Conservation (phyloP, 495 filamentous ascomycete genomes). For the Penicillium antarcticum region DNA sequence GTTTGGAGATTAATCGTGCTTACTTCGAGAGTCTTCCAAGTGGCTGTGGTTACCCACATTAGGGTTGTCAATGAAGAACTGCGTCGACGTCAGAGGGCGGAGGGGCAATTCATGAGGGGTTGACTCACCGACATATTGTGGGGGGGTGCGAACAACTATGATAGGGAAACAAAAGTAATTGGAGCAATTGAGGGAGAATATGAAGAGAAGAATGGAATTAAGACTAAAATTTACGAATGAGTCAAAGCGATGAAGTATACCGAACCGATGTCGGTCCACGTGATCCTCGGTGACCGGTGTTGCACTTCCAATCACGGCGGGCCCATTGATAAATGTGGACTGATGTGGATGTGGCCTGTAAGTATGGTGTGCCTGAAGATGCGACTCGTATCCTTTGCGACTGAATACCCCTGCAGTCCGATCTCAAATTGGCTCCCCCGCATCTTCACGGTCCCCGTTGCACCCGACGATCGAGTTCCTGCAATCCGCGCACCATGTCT, state of each 20-base stretch:
- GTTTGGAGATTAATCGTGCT: constrained; percentile 18
- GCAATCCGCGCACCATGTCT: constrained; percentile 29
- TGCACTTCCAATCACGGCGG: constrained; percentile 19
- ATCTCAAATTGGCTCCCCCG: neutral
- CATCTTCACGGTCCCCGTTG: constrained; percentile 11
- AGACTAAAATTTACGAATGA: constrained; percentile 18
- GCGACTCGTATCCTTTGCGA: neutral
- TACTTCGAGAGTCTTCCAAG: constrained; percentile 92
- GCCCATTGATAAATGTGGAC: constrained; percentile 8
- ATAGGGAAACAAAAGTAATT: neutral
- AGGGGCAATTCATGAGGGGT: constrained; percentile 13
- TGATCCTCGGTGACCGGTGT: constrained; percentile 18
- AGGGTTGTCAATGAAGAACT: constrained; percentile 89
- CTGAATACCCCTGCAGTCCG: neutral
- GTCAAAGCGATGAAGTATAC: constrained; percentile 13
- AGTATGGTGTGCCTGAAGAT: too few relatives aligned
- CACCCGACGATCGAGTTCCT: constrained; percentile 25
- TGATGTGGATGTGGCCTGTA: neutral
- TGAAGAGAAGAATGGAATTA: neutral
- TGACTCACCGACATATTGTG: constrained; percentile 44
- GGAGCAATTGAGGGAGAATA: neutral
- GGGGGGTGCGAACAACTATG: neutral
- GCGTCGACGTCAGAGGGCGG: constrained; percentile 10
- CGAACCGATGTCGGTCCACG: constrained; percentile 4
- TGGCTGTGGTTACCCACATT: constrained; percentile 77